phyloP scores from a whole-genome alignment of 805 yeast genomes.

The Starmera dryadoides region DNA sequence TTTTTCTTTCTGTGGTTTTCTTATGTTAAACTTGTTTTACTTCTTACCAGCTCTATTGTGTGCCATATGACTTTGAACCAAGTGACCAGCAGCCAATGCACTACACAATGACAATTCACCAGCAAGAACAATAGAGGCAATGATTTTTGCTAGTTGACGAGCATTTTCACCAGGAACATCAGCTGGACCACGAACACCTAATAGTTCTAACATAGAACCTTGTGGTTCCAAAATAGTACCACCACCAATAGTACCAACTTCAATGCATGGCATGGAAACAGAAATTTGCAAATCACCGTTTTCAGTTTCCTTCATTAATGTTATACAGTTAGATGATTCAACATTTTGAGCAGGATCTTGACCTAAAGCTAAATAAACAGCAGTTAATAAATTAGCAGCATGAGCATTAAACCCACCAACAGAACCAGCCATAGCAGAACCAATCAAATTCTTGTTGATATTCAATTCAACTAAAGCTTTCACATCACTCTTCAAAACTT shows the following conservation, averaged over 20 bases:
- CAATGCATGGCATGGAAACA: constrained; percentile 99
- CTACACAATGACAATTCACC: constrained; percentile 93
- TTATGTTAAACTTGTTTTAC: too few relatives aligned
- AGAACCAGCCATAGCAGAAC: constrained; percentile 98
- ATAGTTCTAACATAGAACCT: constrained; percentile 87
- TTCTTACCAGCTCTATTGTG: constrained; percentile 64
- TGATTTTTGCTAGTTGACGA: constrained; percentile 82
- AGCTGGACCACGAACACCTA: constrained; percentile 95
- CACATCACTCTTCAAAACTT: constrained; percentile 86
- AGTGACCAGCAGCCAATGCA: constrained; percentile 97
- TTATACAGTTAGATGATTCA: constrained; percentile 95
- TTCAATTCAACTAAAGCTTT: constrained; percentile 88
- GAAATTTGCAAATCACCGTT: constrained; percentile 82
- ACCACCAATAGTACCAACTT: constrained; percentile 99
- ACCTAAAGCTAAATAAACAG: constrained; percentile 90
- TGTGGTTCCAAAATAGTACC: constrained; percentile 98
- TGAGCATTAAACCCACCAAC: constrained; percentile 98
- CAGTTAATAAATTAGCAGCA: constrained; percentile 94
- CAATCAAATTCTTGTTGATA: constrained; percentile 82
- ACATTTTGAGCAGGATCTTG: constrained; percentile 99
- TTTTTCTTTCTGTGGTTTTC: constrained; percentile 6
- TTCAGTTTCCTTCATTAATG: constrained; percentile 75
- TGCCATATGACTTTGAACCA: constrained; percentile 95
- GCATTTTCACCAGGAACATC: constrained; percentile 93
- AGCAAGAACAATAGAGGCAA: constrained; percentile 92